Conservation (phyloP, 371 early-diverging fungal species). For the Rhizopus microsporus region DNA sequence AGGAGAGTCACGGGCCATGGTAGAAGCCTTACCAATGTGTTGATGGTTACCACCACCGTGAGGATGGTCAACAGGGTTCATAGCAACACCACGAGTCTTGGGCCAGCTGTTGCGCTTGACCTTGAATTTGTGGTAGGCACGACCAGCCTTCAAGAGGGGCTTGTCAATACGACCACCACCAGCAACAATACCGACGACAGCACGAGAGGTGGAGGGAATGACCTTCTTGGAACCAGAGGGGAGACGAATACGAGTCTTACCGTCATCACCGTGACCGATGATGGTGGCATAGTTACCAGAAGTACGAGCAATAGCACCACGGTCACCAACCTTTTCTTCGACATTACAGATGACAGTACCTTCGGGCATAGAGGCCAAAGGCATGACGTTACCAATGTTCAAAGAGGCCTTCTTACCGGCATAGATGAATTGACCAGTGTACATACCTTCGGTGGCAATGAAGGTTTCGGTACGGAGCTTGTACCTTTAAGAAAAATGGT, state of each 20-base stretch:
- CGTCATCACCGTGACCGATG: conserved; percentile 99
- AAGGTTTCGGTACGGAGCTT: conserved; percentile 91
- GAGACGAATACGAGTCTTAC: conserved; percentile 94
- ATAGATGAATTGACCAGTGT: conserved; percentile 99
- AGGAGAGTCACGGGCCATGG: conserved; percentile 93
- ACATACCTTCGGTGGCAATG: conserved; percentile 99
- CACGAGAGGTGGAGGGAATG: conserved; percentile 90
- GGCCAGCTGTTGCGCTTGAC: conserved; percentile 99
- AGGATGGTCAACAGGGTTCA: conserved; percentile 98
- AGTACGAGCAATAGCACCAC: conserved; percentile 96
- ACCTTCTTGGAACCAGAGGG: conserved; percentile 99
- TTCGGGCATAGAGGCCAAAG: conserved; percentile 97
- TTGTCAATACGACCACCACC: conserved; percentile 99
- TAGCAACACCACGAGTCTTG: conserved; percentile 99
- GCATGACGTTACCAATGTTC: conserved; percentile 96
- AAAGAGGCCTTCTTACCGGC: conserved; percentile 98
- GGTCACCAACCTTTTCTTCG: conserved; percentile 97
- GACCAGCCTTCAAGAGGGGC: conserved; percentile 99
- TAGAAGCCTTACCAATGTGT: conserved; percentile 99
- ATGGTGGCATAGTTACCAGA: conserved; percentile 99
- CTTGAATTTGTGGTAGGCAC: conserved; percentile 98
- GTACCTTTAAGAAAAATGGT: conserved; percentile 45
- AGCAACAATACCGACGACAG: conserved; percentile 98
- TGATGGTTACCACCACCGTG: conserved; percentile 91
- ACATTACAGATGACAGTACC: conserved; percentile 99